Conservation (phyloP, 2,329 filamentous ascomycete species). For the Xylariaceae sp. region DNA sequence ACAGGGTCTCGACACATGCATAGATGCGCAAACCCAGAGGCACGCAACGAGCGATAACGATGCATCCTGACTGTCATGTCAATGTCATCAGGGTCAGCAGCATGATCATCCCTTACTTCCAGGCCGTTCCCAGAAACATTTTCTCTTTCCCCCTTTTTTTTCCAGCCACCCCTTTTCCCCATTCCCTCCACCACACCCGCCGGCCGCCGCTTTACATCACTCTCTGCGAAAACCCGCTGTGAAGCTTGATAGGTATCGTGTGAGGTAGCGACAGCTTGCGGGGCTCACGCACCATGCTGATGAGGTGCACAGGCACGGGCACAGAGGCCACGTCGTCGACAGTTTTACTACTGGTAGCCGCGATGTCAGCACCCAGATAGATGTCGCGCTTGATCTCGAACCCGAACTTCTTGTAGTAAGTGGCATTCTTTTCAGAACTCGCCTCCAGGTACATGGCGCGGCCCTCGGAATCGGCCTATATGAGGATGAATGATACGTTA, state of each 20-base stretch:
- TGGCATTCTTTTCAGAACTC: slow-evolving; percentile 61
- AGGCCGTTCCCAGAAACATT: not conserved
- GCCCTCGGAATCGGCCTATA: slow-evolving; percentile 61
- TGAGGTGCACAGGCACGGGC: slow-evolving; percentile 54
- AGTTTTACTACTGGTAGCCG: slow-evolving; percentile 9
- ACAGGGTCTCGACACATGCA: not conserved
- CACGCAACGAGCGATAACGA: slow-evolving; percentile 4
- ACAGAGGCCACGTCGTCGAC: not conserved
- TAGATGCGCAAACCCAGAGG: not conserved
- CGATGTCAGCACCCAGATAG: slow-evolving; percentile 40
- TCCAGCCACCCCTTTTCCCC: not conserved
- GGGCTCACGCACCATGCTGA: slow-evolving; percentile 79
- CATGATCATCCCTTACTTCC: slow-evolving; percentile 6
- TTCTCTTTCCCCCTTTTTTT: not conserved
- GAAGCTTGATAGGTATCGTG: slow-evolving; percentile 35
- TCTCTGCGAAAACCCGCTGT: slow-evolving; percentile 25
- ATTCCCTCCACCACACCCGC: slow-evolving; percentile 12
- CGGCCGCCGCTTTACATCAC: slow-evolving; percentile 5
- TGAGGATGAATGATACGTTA: not conserved
- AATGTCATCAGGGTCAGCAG: slow-evolving; percentile 15
- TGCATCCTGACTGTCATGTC: slow-evolving; percentile 14
- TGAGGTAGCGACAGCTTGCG: slow-evolving; percentile 32
- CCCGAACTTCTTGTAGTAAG: slow-evolving; percentile 70
- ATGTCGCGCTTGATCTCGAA: slow-evolving; percentile 63
- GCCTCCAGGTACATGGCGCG: slow-evolving; percentile 74